phyloP scores from a whole-genome alignment of 2,329 filamentous ascomycete genomes.

The Hypoxylon sp. region DNA sequence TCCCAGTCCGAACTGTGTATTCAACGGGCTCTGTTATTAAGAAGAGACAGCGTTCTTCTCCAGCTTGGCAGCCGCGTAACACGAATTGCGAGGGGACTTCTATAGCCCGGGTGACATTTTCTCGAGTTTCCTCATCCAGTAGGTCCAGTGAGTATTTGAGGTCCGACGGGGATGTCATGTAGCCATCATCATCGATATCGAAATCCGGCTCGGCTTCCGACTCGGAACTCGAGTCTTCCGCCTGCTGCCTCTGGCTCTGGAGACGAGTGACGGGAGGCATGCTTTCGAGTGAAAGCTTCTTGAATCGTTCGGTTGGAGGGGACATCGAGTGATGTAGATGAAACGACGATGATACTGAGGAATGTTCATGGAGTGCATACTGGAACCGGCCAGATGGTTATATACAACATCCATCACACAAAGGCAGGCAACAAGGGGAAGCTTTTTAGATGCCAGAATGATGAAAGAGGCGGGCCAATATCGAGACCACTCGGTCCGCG shows the following conservation, averaged over 20 bases:
- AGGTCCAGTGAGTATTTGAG: conserved; percentile 55
- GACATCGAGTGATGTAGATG: conserved; percentile 54
- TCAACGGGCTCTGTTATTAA: conserved; percentile 70
- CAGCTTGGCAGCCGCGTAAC: conserved; percentile 65
- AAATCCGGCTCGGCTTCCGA: conserved; percentile 56
- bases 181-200: conserved; percentile 55
- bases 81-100: conserved; percentile 65
- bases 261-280: conserved; percentile 58
- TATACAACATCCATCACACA: conserved; percentile 45
- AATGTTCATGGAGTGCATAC: conserved; percentile 26
- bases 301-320: conserved; percentile 55
- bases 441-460: conserved; percentile 20
- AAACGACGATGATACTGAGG: conserved; percentile 40
- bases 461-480: conserved; percentile 47
- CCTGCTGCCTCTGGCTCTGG: conserved; percentile 51
- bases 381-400: conserved; percentile 42
- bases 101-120: conserved; percentile 62
- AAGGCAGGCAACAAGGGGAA: conserved; percentile 34
- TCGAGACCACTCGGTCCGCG: conserved; percentile 48
- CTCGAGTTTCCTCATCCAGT: conserved; percentile 56
- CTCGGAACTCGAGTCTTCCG: conserved; percentile 49
- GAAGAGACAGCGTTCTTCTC: conserved; percentile 67
- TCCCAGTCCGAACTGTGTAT: conserved; percentile 66
- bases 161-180: conserved; percentile 55
- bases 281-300: conserved; percentile 60